Evolutionary conservation across 495 filamentous ascomycete genomes (phyloP).

Genomic region (Penicillium psychrofluorescens): DNA sequence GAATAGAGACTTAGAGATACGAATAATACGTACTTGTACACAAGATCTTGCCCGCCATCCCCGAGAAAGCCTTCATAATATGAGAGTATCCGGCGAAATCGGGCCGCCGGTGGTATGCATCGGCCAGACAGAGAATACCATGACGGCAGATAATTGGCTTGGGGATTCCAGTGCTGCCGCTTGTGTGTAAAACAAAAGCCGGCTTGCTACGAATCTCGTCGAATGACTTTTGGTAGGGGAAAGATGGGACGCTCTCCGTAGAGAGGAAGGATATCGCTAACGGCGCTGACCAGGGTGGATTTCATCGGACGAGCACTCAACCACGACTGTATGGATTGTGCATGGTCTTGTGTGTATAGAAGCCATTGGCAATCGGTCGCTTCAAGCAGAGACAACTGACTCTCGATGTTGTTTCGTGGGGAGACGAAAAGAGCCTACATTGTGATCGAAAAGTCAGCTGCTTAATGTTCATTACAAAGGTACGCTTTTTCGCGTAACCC

Average conservation of each 20-base stretch:
- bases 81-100: slow-evolving; percentile 1
- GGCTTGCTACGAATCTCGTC: slow-evolving; percentile 20
- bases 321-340: slow-evolving; percentile 8
- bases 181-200: slow-evolving; percentile 32
- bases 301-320: slow-evolving; percentile 3
- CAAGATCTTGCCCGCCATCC: slow-evolving; percentile 6
- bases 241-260: slow-evolving; percentile 13
- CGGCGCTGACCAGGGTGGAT: background rate
- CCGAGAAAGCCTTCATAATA: slow-evolving; percentile 3
- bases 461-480: no score
- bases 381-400: slow-evolving; percentile 28
- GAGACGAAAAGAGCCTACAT: slow-evolving; percentile 22
- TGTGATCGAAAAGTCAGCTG: no score
- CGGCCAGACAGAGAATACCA: slow-evolving; percentile 11
- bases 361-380: slow-evolving; percentile 22
- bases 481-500: no score
- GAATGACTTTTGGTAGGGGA: slow-evolving; percentile 24
- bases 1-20: background rate
- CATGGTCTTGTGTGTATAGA: slow-evolving; percentile 14
- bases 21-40: slow-evolving; percentile 5
- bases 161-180: slow-evolving; percentile 37
- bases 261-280: slow-evolving; percentile 1
- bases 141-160: slow-evolving; percentile 32
- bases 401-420: slow-evolving; percentile 30
- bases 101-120: slow-evolving; percentile 3